Percentiles rank a stretch among this genome's conserved stretches.
phyloP scores from a whole-genome alignment of 2,329 filamentous ascomycete genomes.

The Torrubiella hemipterigena region DNA sequence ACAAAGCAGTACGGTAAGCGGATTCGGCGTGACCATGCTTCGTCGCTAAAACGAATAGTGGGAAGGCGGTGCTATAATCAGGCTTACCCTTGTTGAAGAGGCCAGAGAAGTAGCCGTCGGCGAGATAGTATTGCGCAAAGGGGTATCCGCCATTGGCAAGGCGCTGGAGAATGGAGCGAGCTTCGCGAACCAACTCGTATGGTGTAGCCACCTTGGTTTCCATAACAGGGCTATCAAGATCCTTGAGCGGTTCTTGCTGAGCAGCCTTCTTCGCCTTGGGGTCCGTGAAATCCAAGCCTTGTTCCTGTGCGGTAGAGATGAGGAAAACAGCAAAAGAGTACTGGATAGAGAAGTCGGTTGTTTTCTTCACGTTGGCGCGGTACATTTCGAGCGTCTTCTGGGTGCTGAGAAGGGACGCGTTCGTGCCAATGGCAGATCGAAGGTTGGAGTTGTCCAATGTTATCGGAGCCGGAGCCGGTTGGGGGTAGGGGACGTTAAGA shows the following conservation, averaged over 20 bases:
- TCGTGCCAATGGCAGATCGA: constrained; percentile 68
- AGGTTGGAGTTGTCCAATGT: constrained; percentile 71
- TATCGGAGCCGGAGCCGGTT: constrained; percentile 57
- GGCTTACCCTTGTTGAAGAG: constrained; percentile 91
- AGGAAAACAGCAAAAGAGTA: constrained; percentile 96
- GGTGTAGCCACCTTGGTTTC: constrained; percentile 39
- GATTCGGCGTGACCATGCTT: constrained; percentile 98
- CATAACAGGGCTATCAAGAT: constrained; percentile 32
- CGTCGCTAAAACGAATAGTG: constrained; percentile 81
- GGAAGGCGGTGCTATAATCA: constrained; percentile 84
- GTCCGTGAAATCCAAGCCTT: constrained; percentile 44
- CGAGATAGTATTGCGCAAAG: constrained; percentile 96
- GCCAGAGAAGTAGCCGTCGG: constrained; percentile 85
- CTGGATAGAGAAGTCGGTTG: constrained; percentile 77
- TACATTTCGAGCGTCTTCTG: constrained; percentile 98
- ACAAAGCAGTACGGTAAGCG: constrained; percentile 82
- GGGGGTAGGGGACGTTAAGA: constrained; percentile 63
- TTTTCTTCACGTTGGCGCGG: constrained; percentile 92
- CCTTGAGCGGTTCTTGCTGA: constrained; percentile 33
- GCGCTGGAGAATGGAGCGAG: constrained; percentile 76
- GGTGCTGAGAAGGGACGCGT: constrained; percentile 80
- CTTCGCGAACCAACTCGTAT: constrained; percentile 69
- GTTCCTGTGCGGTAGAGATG: constrained; percentile 77
- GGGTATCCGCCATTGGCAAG: constrained; percentile 82
- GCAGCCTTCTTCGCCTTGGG: constrained; percentile 29